Conservation (phyloP, 108 stramenopile genomes). For the Ochromonas danica region DNA sequence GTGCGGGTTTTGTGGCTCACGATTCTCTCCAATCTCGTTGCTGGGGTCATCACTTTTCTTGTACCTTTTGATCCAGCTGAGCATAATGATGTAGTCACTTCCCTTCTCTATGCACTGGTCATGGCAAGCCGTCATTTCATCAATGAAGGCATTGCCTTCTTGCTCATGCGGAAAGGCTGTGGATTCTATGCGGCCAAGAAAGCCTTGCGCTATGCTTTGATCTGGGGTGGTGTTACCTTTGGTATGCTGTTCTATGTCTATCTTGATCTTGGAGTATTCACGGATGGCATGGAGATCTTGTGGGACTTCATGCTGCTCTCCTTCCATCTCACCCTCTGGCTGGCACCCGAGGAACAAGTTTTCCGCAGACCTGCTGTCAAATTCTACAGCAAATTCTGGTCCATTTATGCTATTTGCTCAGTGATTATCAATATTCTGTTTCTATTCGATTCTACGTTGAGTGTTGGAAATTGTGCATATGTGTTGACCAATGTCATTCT, state of each 20-base stretch:
- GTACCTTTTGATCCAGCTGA: constrained; percentile 22
- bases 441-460: not conserved
- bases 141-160: constrained; percentile 28
- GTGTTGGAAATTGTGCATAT: not conserved
- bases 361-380: constrained; percentile 10
- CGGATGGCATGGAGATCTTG: not conserved
- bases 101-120: not conserved
- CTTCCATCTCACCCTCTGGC: constrained; percentile 11
- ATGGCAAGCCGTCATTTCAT: not conserved
- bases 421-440: not conserved
- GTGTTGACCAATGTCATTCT: not conserved
- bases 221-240: constrained; percentile 18
- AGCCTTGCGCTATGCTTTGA: not conserved
- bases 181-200: constrained; percentile 7
- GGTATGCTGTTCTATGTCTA: not conserved
- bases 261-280: not conserved
- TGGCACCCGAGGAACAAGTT: constrained; percentile 10
- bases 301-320: constrained; percentile 10
- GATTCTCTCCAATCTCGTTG: not conserved
- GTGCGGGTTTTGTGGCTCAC: not conserved
- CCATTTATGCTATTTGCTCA: not conserved
- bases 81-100: not conserved
- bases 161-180: constrained; percentile 32
- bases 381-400: constrained; percentile 27
- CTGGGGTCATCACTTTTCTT: not conserved